These are phyloP conservation scores for Candida arabinofermentans DNA, from an alignment of 805 yeast species.

Conservation along the genomic window DNA sequence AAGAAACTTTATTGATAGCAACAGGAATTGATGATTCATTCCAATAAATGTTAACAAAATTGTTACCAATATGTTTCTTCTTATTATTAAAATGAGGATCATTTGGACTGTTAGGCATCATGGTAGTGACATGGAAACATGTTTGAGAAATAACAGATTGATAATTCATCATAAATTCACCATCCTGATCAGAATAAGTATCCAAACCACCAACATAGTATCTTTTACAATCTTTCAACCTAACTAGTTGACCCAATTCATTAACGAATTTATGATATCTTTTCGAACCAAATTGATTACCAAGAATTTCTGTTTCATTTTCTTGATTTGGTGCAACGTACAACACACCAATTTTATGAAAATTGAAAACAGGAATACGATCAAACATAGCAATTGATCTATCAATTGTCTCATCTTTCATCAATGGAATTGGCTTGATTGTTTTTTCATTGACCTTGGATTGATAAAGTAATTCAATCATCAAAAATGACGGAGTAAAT, in stretches of 20 bases:
- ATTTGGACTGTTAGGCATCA: constrained; percentile 59
- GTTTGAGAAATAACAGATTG: constrained; percentile 66
- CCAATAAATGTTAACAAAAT: constrained; percentile 75
- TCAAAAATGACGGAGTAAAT: constrained; percentile 21
- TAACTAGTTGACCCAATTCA: constrained; percentile 56
- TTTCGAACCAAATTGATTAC: constrained; percentile 60
- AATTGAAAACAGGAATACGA: constrained; percentile 71
- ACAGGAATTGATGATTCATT: constrained; percentile 70
- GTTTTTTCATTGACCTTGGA: constrained; percentile 5
- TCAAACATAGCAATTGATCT: constrained; percentile 65
- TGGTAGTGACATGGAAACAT: constrained; percentile 73
- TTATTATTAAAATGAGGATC: constrained; percentile 50
- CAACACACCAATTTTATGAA: constrained; percentile 73
- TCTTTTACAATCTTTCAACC: constrained; percentile 48
- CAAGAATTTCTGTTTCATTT: constrained; percentile 58
- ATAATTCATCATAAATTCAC: constrained; percentile 73
- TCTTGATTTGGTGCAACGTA: constrained; percentile 69
- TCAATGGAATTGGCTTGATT: constrained; percentile 16
- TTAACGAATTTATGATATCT: constrained; percentile 57
- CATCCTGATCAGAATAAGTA: constrained; percentile 64
- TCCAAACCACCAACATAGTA: constrained; percentile 78
- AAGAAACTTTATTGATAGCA: constrained; percentile 63
- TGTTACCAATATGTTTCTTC: constrained; percentile 84
- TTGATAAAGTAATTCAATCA: constrained; percentile 17
- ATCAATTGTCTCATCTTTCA: constrained; percentile 32